These are phyloP conservation scores for Aspergillus udagawae DNA, from an alignment of 2,329 filamentous ascomycete species.

Conservation along the genomic window DNA sequence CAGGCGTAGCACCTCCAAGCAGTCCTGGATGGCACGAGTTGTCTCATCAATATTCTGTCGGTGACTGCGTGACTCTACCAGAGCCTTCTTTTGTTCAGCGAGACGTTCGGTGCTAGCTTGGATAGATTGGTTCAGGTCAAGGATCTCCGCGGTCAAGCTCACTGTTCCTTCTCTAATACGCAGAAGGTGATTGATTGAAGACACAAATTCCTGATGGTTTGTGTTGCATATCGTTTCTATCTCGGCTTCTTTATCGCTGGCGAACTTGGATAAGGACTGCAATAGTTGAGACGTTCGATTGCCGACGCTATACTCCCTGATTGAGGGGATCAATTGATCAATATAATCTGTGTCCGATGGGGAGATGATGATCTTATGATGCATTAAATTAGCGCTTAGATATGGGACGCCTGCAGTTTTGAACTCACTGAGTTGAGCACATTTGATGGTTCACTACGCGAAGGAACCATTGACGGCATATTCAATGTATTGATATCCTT, in stretches of 20 bases:
- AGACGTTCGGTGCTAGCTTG: constrained; percentile 92
- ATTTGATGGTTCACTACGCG: constrained; percentile 35
- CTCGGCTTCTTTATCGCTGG: constrained; percentile 79
- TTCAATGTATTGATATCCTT: background rate
- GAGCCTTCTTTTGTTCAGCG: constrained; percentile 86
- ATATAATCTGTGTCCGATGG: constrained; percentile 91
- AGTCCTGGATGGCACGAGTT: constrained; percentile 81
- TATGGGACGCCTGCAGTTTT: background rate
- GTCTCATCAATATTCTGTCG: constrained; percentile 95
- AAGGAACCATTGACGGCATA: constrained; percentile 34
- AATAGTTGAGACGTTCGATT: constrained; percentile 70
- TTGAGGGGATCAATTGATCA: constrained; percentile 88
- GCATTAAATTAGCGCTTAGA: constrained; percentile 7
- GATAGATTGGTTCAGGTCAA: constrained; percentile 90
- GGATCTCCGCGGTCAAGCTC: constrained; percentile 80
- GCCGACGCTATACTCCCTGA: constrained; percentile 81
- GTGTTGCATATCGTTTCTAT: constrained; percentile 93
- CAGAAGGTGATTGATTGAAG: constrained; percentile 90
- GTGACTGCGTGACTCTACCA: constrained; percentile 88
- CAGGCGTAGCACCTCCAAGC: constrained; percentile 83
- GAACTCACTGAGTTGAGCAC: constrained; percentile 37
- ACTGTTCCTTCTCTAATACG: constrained; percentile 88
- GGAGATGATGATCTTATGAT: constrained; percentile 82
- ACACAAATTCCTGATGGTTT: constrained; percentile 94
- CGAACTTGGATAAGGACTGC: constrained; percentile 75